Evolutionary conservation across 805 yeast genomes (phyloP).

Genomic region (Peterozyma xylosa): DNA sequence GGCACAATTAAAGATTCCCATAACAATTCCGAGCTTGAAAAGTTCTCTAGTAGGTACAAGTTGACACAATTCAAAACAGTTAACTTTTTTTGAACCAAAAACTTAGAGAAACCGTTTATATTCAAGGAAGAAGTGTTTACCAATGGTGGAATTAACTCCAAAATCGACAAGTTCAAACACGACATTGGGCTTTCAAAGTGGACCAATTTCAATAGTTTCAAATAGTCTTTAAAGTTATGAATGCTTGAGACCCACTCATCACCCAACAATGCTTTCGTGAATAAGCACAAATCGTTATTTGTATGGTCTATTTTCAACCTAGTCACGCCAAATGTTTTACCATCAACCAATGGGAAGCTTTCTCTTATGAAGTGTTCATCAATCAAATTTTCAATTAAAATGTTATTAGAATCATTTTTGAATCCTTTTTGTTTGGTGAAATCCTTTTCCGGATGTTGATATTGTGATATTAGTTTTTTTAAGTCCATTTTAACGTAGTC

Average conservation of each 20-base stretch:
- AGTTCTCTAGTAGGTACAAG: constrained; percentile 1
- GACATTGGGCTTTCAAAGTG: constrained; percentile 27
- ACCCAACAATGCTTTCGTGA: constrained; percentile 11
- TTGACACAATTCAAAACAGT: background rate
- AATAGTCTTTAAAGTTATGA: constrained; percentile 24
- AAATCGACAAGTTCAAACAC: constrained; percentile 15
- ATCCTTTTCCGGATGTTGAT: background rate
- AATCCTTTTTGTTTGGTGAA: constrained; percentile 11
- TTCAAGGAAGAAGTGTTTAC: constrained; percentile 6
- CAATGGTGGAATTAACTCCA: constrained; percentile 14
- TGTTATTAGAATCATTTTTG: constrained; percentile 11
- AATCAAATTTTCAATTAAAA: constrained; percentile 23
- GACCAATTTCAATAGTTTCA: constrained; percentile 24
- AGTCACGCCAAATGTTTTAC: constrained; percentile 22
- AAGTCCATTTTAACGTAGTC: constrained; percentile 37
- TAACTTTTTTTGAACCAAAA: background rate
- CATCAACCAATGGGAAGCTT: constrained; percentile 14
- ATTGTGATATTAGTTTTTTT: constrained; percentile 3
- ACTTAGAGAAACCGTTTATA: constrained; percentile 5
- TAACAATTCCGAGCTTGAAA: constrained; percentile 19
- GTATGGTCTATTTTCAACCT: constrained; percentile 26
- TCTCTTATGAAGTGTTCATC: constrained; percentile 19
- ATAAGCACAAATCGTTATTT: constrained; percentile 18
- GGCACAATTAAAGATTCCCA: constrained; percentile 33
- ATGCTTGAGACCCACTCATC: constrained; percentile 9